These are phyloP conservation scores for Coprinopsis cinerea DNA, from an alignment of 768 basidiomycete genomes.

Conservation along the genomic window DNA sequence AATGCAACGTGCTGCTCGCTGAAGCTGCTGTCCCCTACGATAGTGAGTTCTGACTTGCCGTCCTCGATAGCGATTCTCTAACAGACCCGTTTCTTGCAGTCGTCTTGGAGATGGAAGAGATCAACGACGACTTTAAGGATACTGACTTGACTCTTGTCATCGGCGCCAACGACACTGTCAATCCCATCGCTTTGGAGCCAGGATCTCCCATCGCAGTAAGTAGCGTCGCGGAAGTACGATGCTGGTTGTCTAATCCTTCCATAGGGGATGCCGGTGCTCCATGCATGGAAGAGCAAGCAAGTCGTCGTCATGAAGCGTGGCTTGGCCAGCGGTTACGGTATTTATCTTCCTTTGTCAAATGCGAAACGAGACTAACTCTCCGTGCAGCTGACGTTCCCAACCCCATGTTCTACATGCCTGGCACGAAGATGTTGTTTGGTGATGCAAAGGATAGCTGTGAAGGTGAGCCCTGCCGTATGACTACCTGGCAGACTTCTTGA, in stretches of 20 bases:
- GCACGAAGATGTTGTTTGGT: constrained; percentile 87
- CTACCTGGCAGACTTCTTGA: background rate
- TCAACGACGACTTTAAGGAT: constrained; percentile 85
- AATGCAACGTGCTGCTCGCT: constrained; percentile 87
- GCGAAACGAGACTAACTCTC: constrained; percentile 7
- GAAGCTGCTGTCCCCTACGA: constrained; percentile 90
- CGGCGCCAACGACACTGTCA: constrained; percentile 90
- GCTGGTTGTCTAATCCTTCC: background rate
- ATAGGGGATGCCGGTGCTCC: constrained; percentile 84
- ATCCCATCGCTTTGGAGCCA: constrained; percentile 82
- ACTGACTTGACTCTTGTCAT: constrained; percentile 90
- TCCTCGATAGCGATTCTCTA: background rate
- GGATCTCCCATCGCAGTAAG: constrained; percentile 76
- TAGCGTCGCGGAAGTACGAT: background rate
- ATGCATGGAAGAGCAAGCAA: constrained; percentile 91
- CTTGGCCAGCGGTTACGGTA: constrained; percentile 84
- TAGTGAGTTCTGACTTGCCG: constrained; percentile 38
- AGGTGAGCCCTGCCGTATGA: constrained; percentile 35
- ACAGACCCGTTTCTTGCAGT: constrained; percentile 37
- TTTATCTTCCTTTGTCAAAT: constrained; percentile 13
- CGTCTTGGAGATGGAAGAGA: constrained; percentile 91
- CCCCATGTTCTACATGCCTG: constrained; percentile 90
- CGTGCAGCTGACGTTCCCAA: constrained; percentile 79
- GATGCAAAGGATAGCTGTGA: constrained; percentile 91
- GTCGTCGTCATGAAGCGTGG: constrained; percentile 92